Conservation (phyloP, 148 eudicot species). For the Camellia japonica region DNA sequence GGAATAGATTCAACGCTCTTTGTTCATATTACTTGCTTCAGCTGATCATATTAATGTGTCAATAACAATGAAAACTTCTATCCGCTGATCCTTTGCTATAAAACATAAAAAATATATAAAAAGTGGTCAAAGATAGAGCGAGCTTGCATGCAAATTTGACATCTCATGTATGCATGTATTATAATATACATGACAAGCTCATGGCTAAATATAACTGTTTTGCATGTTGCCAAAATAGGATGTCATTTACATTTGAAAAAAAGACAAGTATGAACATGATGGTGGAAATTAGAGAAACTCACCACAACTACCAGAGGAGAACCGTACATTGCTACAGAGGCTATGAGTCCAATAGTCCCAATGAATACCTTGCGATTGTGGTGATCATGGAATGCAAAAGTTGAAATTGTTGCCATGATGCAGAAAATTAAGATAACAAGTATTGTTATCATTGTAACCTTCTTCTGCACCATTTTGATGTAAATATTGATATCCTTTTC, state of each 20-base stretch:
- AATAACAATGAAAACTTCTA: not conserved
- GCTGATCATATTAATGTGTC: conserved; percentile 22
- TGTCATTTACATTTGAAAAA: not conserved
- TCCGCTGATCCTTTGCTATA: not conserved
- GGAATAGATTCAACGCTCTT: conserved; percentile 81
- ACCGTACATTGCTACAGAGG: conserved; percentile 59
- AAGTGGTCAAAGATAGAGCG: not conserved
- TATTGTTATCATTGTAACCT: conserved; percentile 41
- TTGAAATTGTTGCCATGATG: conserved; percentile 36
- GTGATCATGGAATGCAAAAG: conserved; percentile 52
- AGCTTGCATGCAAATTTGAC: not conserved
- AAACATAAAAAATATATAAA: too few relatives aligned
- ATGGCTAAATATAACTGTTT: not conserved
- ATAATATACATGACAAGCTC: not conserved
- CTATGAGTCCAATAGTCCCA: conserved; percentile 65
- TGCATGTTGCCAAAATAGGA: not conserved
- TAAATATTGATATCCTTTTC: conserved; percentile 12
- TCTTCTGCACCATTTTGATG: conserved; percentile 43
- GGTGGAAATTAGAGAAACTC: conserved; percentile 16
- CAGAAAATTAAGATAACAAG: conserved; percentile 32
- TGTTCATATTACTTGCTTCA: conserved; percentile 67
- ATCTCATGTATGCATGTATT: not conserved
- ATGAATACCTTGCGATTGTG: conserved; percentile 51
- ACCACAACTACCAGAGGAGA: conserved; percentile 75
- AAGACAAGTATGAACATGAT: not conserved